phyloP scores from a whole-genome alignment of 495 filamentous ascomycete genomes.

The Xylaria palmicola region DNA sequence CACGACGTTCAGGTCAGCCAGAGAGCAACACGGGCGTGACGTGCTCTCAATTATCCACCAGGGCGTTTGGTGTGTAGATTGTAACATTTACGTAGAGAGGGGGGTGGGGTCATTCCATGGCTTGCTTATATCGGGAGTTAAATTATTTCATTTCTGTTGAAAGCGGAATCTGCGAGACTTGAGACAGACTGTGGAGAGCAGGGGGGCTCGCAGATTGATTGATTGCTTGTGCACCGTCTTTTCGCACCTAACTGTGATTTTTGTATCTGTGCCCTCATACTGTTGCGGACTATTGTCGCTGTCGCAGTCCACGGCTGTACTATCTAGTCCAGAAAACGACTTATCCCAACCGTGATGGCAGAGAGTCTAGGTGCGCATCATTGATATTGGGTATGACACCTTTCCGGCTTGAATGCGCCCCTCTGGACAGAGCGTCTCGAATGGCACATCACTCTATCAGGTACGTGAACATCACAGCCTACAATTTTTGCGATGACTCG shows the following conservation, averaged over 20 bases:
- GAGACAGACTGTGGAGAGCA: neutral
- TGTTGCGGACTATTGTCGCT: too few species aligned
- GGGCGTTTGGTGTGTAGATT: slow-evolving; percentile 7
- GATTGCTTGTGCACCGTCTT: too few species aligned
- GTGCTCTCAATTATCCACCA: neutral
- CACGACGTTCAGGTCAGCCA: slow-evolving; percentile 19
- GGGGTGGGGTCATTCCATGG: neutral
- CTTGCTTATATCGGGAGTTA: slow-evolving; percentile 12
- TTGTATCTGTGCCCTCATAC: too few species aligned
- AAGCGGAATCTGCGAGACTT: neutral
- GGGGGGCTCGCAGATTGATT: neutral
- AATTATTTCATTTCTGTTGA: neutral
- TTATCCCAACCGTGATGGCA: neutral
- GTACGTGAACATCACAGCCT: too few species aligned
- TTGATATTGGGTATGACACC: too few species aligned
- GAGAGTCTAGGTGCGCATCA: neutral
- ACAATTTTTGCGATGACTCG: too few species aligned
- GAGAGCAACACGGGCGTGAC: neutral
- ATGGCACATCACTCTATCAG: too few species aligned
- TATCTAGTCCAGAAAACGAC: neutral
- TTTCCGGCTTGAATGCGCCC: too few species aligned
- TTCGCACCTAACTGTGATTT: neutral
- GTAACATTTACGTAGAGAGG: slow-evolving; percentile 12
- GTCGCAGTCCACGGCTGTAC: too few species aligned
- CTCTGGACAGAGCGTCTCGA: too few species aligned